Base-by-base conservation (phyloP, 2,329 filamentous ascomycete species). In the Lachnellula cervina region DNA sequence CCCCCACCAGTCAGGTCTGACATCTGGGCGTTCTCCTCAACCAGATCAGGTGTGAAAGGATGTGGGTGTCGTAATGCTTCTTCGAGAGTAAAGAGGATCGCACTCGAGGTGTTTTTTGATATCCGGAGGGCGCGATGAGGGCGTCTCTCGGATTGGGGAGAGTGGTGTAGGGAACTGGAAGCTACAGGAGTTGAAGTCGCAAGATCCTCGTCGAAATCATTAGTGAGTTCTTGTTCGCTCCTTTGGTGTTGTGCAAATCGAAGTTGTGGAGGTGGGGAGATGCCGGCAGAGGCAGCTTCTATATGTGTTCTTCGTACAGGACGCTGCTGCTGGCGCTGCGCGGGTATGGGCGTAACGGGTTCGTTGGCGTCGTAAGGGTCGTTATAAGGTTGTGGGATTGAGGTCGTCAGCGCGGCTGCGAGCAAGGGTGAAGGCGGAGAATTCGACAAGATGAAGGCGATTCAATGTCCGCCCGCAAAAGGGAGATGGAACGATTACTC, bases 1-100 rank as follows among this genome's bases (percentile, higher is more conserved):
- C 78, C 75, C 66, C 77, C 77, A 69, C 83, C 81, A 68, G 83
- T 79, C 65, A 96, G 79, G 71, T 96, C 92, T 65, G 92, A 88
- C 92, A 99, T 97, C 67, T 84, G 83, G 64, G 92, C 89, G 80
- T 89, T 88, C 77, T 96, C 89, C 78, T 99, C 94, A 59, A 86
- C 80, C 64, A 86, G 76, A 72, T 96, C 91, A 23, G 88, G 81
- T 8, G 91, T 95, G 73, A 97, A 95, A 49, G 84, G 77, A 63
- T 90, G 82, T 2, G 93, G 91, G 47, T 87, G 82, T 64, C 92
- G 87, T 63, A 97, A 80, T 38, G 90, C 90, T 76, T 95, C 90
- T 77, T 97, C 92, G 55, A 97, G 83, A 38, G 91, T 85, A 77
- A 89, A 97, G 66, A 96, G 86, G 70, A 99, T 92, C 38, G 94